Conservation (phyloP, 306 rosid genomes). For the Lagenaria siceraria region DNA sequence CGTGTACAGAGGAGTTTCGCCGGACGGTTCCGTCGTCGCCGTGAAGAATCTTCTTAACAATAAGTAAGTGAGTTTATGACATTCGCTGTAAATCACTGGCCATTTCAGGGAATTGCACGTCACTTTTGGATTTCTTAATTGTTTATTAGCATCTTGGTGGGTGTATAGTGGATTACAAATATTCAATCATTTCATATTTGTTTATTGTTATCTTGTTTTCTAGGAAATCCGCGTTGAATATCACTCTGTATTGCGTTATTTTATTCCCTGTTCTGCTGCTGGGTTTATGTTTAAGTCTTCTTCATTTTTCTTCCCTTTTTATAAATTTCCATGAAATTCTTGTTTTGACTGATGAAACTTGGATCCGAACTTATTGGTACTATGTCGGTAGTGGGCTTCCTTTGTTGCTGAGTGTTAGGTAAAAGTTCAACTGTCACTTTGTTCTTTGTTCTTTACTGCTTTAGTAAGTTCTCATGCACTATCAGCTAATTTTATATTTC, state of each 20-base stretch:
- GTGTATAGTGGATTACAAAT: conserved; percentile 3
- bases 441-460: conserved; percentile 28
- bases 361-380: conserved; percentile 13
- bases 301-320: not conserved
- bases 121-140: not conserved
- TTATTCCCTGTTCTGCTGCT: not conserved
- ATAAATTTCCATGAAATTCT: not conserved
- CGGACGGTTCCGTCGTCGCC: conserved; percentile 71
- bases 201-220: not conserved
- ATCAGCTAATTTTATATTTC: not conserved
- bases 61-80: conserved; percentile 42
- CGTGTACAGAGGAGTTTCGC: conserved; percentile 61
- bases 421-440: conserved; percentile 24
- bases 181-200: not conserved
- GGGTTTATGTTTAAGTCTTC: not conserved
- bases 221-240: not conserved
- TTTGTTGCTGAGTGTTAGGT: conserved; percentile 21
- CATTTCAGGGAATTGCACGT: not conserved
- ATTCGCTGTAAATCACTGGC: not conserved
- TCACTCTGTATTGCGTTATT: not conserved
- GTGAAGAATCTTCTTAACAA: conserved; percentile 92
- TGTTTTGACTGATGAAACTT: conserved; percentile 5
- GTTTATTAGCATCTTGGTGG: not conserved
- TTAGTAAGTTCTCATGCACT: conserved; percentile 19
- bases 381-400: conserved; percentile 12